Base-by-base conservation (phyloP, 192 early-diverging fungal genomes). In the Gamsiella multidivaricata region DNA sequence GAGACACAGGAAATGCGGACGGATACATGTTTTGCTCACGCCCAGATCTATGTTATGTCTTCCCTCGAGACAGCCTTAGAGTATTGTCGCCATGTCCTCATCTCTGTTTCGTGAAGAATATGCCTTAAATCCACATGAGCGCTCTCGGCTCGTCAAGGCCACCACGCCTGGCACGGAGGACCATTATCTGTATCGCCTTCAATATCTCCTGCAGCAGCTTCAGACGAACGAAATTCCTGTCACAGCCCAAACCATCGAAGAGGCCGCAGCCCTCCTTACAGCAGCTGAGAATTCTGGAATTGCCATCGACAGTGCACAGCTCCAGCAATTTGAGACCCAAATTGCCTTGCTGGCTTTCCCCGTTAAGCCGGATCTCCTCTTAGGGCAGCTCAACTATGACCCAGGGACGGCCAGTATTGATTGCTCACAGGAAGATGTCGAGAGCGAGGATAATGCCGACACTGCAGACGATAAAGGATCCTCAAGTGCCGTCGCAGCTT, bases 291-390 rank as follows among this genome's bases (percentile, higher is more conserved):
- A 59, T 17, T 78, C 74, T 14, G 23, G 33, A 3, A 39, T 69
- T 14, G 29, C 57, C 37, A 34, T 14, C 25, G 50, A 59, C 46
- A 23, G 14, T 3, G 29, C n/a, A 5, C 31, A 23, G 9, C 34
- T 78, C 9, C 50, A 59, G 17, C 59, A 69, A 37, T 26, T 69
- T 29, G 23, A 18, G 11, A 54, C 36, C 14, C 74, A 78, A n/a
- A 31, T 78, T 41, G 65, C 74, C 6, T 20, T 78, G 31, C 39
- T 78, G 14, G 65, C 65, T 5, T 78, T 64, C 54, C 56, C 60
- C 4, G 54, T 69, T 66, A 78, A 78, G 46, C 61, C 74, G 5
- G 74, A 78, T n/a, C 11, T 58, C 31, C 61, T 78, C 10, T 34
- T 57, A 2, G 59, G 63, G 22, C 53, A 37, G 14, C 49, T 78